Evolutionary conservation across 805 yeast genomes (phyloP), one percentile per base, ranked within the genome.

Genomic region (Priceomyces medius): DNA sequence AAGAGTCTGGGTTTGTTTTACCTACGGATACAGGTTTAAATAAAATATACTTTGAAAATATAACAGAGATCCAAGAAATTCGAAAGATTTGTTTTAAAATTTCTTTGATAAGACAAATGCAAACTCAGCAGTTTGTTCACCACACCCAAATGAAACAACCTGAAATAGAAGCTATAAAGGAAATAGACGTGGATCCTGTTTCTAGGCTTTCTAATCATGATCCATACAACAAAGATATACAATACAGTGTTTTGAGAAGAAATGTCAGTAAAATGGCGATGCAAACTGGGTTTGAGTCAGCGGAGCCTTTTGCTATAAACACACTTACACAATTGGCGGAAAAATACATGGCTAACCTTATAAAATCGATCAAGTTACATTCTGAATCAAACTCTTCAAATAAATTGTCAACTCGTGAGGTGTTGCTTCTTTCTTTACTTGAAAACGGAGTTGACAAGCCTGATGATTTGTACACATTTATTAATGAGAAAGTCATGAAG

Each of bases 201-300:
- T 86, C 96, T 1, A 80, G 85, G 47, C 67, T 90, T 20, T 68
- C 73, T 0, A 85, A 84, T 20, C 88, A 84, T 48, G 93, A 88
- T 46, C 60, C 70, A 8, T 68, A 73, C 55, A 75, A 75, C 42
- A 72, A 71, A n/a, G 79, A 75, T 2, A 71, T 88, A 10, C 84
- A 89, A 7, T 79, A 74, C 51, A 71, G 80, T 1, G 79, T 86
- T 0, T 64, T 93, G 66, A 74, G 79, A 48, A 80, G 85, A 50
- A 77, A 83, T 31, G 79, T 87, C 0, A 77, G 90, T 14, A 88
- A 88, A 46, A 66, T 93, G 14, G 80, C 87, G 1, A 91, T 93
- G 98, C 83, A 88, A 31, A 81, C 84, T 32, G 99, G 99, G 0
- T 93, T 87, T 66, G 98, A 93, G 64, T 69, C 85, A 0, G 77